Conservation (phyloP, 1,284 basidiomycete species). For the Tilletia indica region DNA sequence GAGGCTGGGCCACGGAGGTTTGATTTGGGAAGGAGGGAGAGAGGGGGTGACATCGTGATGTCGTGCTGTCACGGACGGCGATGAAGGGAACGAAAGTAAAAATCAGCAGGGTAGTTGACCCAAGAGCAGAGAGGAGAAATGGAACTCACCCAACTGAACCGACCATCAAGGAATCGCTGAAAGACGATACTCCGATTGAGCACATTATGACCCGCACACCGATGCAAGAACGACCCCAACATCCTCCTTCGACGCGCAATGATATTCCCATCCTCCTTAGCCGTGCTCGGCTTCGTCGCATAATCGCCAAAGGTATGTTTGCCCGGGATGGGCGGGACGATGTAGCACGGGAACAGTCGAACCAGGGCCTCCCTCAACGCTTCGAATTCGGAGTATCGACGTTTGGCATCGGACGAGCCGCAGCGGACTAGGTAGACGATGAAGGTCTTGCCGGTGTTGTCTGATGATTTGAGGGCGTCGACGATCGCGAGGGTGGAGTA, state of each 20-base stretch:
- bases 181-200: conserved; percentile 91
- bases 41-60: conserved; percentile 64
- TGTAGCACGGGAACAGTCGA: conserved; percentile 89
- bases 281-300: conserved; percentile 93
- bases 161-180: conserved; percentile 89
- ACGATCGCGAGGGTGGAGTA: conserved; percentile 61
- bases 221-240: conserved; percentile 90
- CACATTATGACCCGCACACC: conserved; percentile 84
- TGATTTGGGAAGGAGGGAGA: conserved; percentile 88
- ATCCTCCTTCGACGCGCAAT: conserved; percentile 89
- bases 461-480: conserved; percentile 90
- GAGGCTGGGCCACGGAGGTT: conserved; percentile 91
- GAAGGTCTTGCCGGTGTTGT: conserved; percentile 75
- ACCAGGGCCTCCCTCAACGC: conserved; percentile 79
- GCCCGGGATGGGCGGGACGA: conserved; percentile 95
- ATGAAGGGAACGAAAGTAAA: no score
- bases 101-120: neutral
- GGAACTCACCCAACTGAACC: conserved; percentile 75
- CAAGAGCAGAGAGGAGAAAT: neutral
- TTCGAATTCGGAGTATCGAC: conserved; percentile 97
- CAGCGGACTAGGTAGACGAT: conserved; percentile 91
- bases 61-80: conserved; percentile 31
- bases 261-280: conserved; percentile 90
- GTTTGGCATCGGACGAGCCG: conserved; percentile 70
- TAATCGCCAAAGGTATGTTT: conserved; percentile 96